Evolutionary conservation across 805 yeast species (phyloP).

Genomic region (Candida piceae): DNA sequence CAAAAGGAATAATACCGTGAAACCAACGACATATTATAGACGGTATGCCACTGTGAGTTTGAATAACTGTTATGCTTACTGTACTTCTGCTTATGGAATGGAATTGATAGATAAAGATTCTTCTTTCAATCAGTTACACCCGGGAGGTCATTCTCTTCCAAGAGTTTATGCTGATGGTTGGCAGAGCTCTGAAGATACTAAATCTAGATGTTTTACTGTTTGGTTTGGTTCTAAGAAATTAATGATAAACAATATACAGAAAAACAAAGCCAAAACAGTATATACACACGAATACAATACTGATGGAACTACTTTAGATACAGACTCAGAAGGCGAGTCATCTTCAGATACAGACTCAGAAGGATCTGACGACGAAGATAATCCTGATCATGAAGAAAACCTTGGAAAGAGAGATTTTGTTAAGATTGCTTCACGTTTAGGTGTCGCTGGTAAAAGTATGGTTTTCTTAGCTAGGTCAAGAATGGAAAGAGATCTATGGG

Average conservation of each 20-base stretch:
- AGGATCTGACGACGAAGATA: not conserved
- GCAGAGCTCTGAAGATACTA: conserved; percentile 73
- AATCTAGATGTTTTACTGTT: conserved; percentile 70
- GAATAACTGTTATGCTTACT: conserved; percentile 65
- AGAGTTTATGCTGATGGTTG: conserved; percentile 78
- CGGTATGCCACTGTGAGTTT: conserved; percentile 59
- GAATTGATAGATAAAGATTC: conserved; percentile 45
- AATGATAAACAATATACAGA: conserved; percentile 26
- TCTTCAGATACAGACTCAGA: not conserved
- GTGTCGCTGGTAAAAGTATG: conserved; percentile 61
- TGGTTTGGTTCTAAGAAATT: conserved; percentile 73
- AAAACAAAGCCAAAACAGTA: conserved; percentile 2
- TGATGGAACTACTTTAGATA: not conserved
- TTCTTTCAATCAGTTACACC: conserved; percentile 39
- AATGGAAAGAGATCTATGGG: conserved; percentile 85
- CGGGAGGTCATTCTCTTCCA: conserved; percentile 59
- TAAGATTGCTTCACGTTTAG: conserved; percentile 48
- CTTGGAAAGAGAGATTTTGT: conserved; percentile 29
- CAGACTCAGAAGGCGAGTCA: conserved; percentile 3
- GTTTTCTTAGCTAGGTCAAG: conserved; percentile 79
- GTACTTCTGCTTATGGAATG: conserved; percentile 55
- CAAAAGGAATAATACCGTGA: conserved; percentile 35
- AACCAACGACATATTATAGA: conserved; percentile 43
- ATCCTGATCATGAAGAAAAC: not conserved
- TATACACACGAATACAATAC: not conserved